Evolutionary conservation across 2,329 filamentous ascomycete genomes (phyloP), one percentile per base, ranked within the genome.

Genomic region (Corynespora cassiicola): DNA sequence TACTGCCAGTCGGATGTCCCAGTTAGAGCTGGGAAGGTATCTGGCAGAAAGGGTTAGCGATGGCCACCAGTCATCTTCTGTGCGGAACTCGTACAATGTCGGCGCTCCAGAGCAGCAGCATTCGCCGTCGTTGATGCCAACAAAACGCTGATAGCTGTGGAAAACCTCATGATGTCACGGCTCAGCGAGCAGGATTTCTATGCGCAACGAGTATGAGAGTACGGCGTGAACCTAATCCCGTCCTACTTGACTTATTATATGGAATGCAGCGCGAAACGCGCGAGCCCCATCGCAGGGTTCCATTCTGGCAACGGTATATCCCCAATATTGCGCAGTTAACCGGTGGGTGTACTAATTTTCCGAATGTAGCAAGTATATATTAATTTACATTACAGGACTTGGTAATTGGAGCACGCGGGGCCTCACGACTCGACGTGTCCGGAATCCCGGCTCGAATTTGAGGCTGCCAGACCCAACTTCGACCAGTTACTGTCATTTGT

Each of bases 1-100:
- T 54, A 56, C 28, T 58, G 47, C 63, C 63, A 65, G 35, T 63
- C 52, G 10, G 43, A 27, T n/a, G 58, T 54, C 18, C 51, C 52
- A 19, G 45, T 43, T 12, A 62, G 48, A 28, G 54, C 30, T 8
- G 54, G 49, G 35, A 63, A 63, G 17, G 54, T 60, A 39, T 63
- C 57, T 57, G 29, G 2, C 23, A 36, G 31, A 17, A 5, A 16
- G 11, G 6, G 31, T 16, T 26, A 18, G 10, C 15, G 28, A 28
- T 16, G 9, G 16, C 36, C 27, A n/a, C n/a, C n/a, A 23, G 18
- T 7, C n/a, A 22, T 35, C n/a, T 27, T 20, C 15, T n/a, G 16
- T 5, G 22, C 10, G 39, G 15, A 18, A 12, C 20, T 39, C 34
- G 20, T 42, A 48, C 50, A 61, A 30, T 64, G 61, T 12, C 58